A percentile compares a stretch with the other conserved stretches of the same genome.
Evolutionary conservation across 768 basidiomycete genomes (phyloP).

Genomic region (Terana coerulea): DNA sequence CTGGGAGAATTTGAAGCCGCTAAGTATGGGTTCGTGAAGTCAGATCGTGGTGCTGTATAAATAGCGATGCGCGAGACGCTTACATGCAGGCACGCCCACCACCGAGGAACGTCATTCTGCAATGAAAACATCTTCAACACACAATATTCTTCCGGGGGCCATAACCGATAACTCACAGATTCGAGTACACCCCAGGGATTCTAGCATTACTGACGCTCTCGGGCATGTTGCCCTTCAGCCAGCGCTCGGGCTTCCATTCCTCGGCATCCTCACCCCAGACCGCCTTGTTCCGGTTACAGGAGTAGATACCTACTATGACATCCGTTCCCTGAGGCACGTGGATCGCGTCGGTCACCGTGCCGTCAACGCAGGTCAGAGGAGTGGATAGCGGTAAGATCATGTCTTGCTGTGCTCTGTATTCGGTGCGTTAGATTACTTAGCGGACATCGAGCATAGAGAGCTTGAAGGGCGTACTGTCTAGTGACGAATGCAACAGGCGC

Average conservation of each 20-base stretch:
- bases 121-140: neutral
- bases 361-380: constrained; percentile 35
- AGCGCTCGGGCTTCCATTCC: constrained; percentile 51
- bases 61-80: constrained; percentile 8
- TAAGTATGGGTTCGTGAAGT: constrained; percentile 3
- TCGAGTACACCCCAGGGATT: constrained; percentile 41
- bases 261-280: constrained; percentile 45
- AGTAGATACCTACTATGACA: constrained; percentile 35
- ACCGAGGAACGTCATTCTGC: constrained; percentile 43
- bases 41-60: neutral
- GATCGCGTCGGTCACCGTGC: constrained; percentile 33
- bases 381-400: constrained; percentile 37
- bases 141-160: neutral
- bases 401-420: constrained; percentile 19
- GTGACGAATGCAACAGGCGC: neutral
- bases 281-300: constrained; percentile 35
- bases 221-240: constrained; percentile 33
- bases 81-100: constrained; percentile 45
- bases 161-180: constrained; percentile 31
- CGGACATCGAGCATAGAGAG: neutral
- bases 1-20: constrained; percentile 22
- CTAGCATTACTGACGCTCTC: constrained; percentile 31
- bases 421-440: too few species aligned
- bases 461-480: neutral
- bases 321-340: constrained; percentile 36